Evolutionary conservation across 225 moss, liverwort and hornwort species (phyloP), one percentile per base, ranked within the genome.

Genomic region (Pleurozium schreberi): DNA sequence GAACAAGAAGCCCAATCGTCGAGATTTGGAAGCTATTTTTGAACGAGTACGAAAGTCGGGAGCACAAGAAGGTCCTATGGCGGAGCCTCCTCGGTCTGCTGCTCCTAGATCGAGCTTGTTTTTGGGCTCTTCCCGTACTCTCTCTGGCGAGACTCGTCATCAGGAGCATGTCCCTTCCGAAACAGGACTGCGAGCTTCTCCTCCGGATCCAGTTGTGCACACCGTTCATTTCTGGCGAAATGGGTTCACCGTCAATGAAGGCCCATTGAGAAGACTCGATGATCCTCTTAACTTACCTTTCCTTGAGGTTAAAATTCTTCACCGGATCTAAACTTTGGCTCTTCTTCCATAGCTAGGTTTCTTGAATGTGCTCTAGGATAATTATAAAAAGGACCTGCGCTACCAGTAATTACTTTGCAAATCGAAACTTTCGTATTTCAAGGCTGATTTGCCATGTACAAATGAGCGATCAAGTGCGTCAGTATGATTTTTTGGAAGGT

Each of bases 221-320:
- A 96, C 92, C 20, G 93, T 98, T 78, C 92, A 94, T 68, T 96
- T 96, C 59, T 98, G 97, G 95, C 94, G 94, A 87, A 98, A 98
- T 87, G 98, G 97, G 33, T 97, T 98, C 89, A 95, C 96, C 38
- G 94, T 98, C 31, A 95, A 97, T 75, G 94, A 95, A 36, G 98
- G 96, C 47, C 94, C 97, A 59, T 90, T 98, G 68, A 93, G 97
- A 75, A 93, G 92, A 86, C 91, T 98, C 8, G 98, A 96, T 91
- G 98, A 98, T 86, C 95, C 95, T 88, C 92, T 95, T 28, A 97
- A 97, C 90, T 88, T 92, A 79, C 93, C 96, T 42, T 98, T 97
- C 75, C 92, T 97, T 57, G 96, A 97, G 83, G 98, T 95, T 88
- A 53, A 43, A 67, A 30, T 53, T 55, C 45, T 36, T 74, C 22